Conservation (phyloP, 257 asterid species). For the Salvia miltiorrhiza region DNA sequence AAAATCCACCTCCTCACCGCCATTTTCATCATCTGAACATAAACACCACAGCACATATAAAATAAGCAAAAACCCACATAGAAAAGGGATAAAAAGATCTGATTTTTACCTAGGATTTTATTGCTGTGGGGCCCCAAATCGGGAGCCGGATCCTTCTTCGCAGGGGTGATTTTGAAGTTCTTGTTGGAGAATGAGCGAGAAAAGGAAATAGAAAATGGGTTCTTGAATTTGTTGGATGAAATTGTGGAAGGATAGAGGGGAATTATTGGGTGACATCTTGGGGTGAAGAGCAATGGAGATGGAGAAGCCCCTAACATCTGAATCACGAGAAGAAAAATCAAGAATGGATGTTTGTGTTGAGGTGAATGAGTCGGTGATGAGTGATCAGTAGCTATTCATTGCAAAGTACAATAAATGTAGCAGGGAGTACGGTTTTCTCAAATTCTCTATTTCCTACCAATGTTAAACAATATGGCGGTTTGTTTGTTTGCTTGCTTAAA, state of each 20-base stretch:
- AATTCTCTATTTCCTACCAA: too few relatives aligned
- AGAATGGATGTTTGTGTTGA: background rate
- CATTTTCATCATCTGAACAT: constrained; percentile 38
- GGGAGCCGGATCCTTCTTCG: constrained; percentile 26
- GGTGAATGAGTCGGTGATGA: background rate
- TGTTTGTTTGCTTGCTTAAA: too few relatives aligned
- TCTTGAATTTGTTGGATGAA: background rate
- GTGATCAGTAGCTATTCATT: background rate
- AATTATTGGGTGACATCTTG: constrained; percentile 21
- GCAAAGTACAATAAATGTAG: background rate
- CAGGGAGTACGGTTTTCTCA: background rate
- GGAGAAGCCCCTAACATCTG: constrained; percentile 30
- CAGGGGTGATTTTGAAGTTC: constrained; percentile 24
- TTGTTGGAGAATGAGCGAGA: constrained; percentile 35
- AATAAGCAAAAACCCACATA: constrained; percentile 12
- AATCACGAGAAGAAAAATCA: constrained; percentile 9
- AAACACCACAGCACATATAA: background rate
- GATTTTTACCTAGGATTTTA: constrained; percentile 16
- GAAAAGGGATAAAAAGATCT: background rate
- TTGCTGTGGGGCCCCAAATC: constrained; percentile 28
- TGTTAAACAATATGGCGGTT: too few relatives aligned
- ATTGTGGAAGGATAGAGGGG: constrained; percentile 14
- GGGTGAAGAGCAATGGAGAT: constrained; percentile 23
- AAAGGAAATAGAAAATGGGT: constrained; percentile 23
- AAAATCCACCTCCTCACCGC: constrained; percentile 37